A percentile compares a stretch with the other conserved stretches of the same genome.
Conservation (phyloP, 257 asterid genomes). For the Nicotiana paniculata region DNA sequence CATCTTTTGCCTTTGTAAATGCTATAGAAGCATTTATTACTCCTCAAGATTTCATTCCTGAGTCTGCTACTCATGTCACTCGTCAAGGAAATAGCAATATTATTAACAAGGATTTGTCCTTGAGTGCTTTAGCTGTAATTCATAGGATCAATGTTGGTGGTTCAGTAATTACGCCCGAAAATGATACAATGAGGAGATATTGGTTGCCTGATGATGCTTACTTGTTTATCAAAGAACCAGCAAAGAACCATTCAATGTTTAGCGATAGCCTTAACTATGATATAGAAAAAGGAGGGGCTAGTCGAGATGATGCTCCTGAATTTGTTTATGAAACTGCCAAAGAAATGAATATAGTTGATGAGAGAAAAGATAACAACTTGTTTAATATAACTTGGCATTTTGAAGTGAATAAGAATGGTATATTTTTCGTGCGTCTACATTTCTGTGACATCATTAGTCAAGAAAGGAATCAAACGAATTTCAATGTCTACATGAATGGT, state of each 20-base stretch:
- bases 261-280: neutral
- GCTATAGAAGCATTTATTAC: conserved; percentile 51
- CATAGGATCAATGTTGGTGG: conserved; percentile 67
- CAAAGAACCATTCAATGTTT: neutral
- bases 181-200: conserved; percentile 35
- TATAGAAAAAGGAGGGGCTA: neutral
- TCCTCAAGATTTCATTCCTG: conserved; percentile 22
- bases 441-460: conserved; percentile 42
- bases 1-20: conserved; percentile 39
- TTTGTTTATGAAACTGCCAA: conserved; percentile 45
- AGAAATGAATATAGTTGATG: conserved; percentile 11
- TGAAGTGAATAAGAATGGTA: conserved; percentile 17
- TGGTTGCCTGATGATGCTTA: conserved; percentile 53
- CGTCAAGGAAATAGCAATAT: neutral
- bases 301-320: conserved; percentile 35
- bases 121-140: conserved; percentile 19
- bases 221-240: neutral
- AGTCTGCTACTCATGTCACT: conserved; percentile 4
- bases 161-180: neutral
- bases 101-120: neutral
- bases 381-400: conserved; percentile 46
- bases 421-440: conserved; percentile 40
- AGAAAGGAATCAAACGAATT: neutral
- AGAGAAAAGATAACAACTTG: neutral
- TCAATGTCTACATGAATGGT: conserved; percentile 26